Conservation (phyloP, 2,329 filamentous ascomycete genomes). For the Penicillium sp. region DNA sequence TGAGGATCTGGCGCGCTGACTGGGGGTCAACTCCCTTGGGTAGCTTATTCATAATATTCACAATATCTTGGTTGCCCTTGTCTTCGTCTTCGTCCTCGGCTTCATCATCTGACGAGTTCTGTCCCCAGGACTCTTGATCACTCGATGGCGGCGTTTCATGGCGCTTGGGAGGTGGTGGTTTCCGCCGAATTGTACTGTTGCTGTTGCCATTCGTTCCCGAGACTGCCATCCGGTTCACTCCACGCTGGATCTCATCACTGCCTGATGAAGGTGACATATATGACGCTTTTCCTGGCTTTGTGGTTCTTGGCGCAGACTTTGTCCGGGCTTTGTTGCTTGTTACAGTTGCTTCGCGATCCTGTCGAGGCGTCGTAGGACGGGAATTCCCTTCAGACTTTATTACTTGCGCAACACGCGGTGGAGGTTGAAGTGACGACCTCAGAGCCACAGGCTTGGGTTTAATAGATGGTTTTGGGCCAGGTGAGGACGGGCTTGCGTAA, state of each 20-base stretch:
- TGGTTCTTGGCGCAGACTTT: conserved; percentile 25
- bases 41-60: conserved; percentile 72
- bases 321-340: conserved; percentile 22
- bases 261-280: conserved; percentile 33
- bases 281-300: conserved; percentile 8
- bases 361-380: conserved; percentile 19
- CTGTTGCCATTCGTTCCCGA: conserved; percentile 22
- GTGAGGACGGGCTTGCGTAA: conserved; percentile 24
- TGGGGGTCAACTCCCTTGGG: conserved; percentile 80
- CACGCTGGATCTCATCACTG: conserved; percentile 39
- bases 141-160: conserved; percentile 52
- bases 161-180: conserved; percentile 42
- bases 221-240: conserved; percentile 29
- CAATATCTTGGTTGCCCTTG: conserved; percentile 61
- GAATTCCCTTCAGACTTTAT: conserved; percentile 32
- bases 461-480: conserved; percentile 35
- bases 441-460: conserved; percentile 45
- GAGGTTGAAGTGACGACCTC: conserved; percentile 28
- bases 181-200: conserved; percentile 24
- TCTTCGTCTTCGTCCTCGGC: conserved; percentile 52
- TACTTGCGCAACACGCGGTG: conserved; percentile 16
- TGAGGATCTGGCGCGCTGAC: conserved; percentile 88
- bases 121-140: conserved; percentile 48
- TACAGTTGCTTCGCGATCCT: conserved; percentile 15
- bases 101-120: conserved; percentile 52